Conservation (phyloP, 495 filamentous ascomycete genomes). For the Penicillium ucsense region DNA sequence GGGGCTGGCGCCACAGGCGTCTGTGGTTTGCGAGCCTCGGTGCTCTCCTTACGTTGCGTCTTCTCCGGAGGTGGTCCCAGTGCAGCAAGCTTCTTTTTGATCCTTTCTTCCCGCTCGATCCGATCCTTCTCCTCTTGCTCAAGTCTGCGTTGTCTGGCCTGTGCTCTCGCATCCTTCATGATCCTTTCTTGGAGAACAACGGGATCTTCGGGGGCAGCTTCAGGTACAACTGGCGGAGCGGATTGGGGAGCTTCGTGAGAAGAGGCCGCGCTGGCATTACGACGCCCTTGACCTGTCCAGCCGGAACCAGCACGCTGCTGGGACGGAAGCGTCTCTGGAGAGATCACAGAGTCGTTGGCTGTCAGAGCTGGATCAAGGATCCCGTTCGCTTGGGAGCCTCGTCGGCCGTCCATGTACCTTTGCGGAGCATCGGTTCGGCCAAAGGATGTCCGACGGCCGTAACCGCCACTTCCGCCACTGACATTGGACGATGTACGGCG, state of each 20-base stretch:
- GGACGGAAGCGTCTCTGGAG: conserved; percentile 18
- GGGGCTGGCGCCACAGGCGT: conserved; percentile 10
- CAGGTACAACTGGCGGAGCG: conserved; percentile 17
- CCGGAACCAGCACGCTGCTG: conserved; percentile 16
- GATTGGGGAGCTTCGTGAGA: conserved; percentile 25
- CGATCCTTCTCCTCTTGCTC: conserved; percentile 79
- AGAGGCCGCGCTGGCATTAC: conserved; percentile 33
- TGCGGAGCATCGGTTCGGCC: conserved; percentile 37
- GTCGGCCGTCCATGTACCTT: conserved; percentile 34
- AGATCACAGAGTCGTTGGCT: conserved; percentile 14
- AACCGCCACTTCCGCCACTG: conserved; percentile 76
- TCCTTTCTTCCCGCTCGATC: conserved; percentile 68
- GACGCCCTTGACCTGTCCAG: conserved; percentile 43
- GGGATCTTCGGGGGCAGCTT: conserved; percentile 43
- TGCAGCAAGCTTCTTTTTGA: conserved; percentile 70
- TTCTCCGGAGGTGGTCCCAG: conserved; percentile 58
- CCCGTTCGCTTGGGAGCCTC: conserved; percentile 38
- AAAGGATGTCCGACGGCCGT: conserved; percentile 49
- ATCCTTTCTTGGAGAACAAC: conserved; percentile 65
- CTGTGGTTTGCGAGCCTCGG: conserved; percentile 22
- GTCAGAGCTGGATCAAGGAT: conserved; percentile 23
- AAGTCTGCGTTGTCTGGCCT: conserved; percentile 64
- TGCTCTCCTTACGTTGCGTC: conserved; percentile 39
- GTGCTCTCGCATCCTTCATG: conserved; percentile 73
- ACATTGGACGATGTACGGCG: conserved; percentile 90